Evolutionary conservation across 345 rosid genomes (phyloP).

Genomic region (Mallotus nudiflorus): DNA sequence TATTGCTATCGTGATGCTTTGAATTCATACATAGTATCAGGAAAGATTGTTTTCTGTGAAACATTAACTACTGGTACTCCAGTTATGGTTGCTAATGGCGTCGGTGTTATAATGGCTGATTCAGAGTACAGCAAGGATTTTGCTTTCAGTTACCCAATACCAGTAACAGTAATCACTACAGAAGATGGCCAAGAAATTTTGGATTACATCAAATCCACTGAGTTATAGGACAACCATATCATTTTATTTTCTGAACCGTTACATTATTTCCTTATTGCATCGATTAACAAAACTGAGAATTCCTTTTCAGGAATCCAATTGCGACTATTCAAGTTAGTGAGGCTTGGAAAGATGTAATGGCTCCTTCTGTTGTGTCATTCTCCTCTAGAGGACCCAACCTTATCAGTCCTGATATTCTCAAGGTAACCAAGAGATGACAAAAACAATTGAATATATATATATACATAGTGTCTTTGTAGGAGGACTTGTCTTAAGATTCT

Average conservation of each 20-base stretch:
- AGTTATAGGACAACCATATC: slow-evolving; percentile 5
- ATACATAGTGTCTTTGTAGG: neutral
- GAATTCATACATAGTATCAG: slow-evolving; percentile 25
- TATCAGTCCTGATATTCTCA: slow-evolving; percentile 28
- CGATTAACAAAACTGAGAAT: neutral
- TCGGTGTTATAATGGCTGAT: slow-evolving; percentile 31
- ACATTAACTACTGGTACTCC: slow-evolving; percentile 16
- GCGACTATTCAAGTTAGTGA: slow-evolving; percentile 24
- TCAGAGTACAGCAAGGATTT: slow-evolving; percentile 14
- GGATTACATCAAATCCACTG: slow-evolving; percentile 23
- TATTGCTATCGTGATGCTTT: slow-evolving; percentile 18
- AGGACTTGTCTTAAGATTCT: neutral
- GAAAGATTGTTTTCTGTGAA: slow-evolving; percentile 35
- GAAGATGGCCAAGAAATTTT: slow-evolving; percentile 23
- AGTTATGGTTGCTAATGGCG: slow-evolving; percentile 20
- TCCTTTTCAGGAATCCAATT: slow-evolving; percentile 20
- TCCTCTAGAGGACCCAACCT: slow-evolving; percentile 29
- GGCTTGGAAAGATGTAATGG: slow-evolving; percentile 19
- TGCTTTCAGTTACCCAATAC: slow-evolving; percentile 36
- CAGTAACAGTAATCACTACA: slow-evolving; percentile 25
- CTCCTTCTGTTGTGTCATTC: slow-evolving; percentile 28
- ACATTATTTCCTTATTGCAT: too few species aligned
- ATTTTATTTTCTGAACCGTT: too few species aligned
- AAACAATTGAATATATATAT: neutral
- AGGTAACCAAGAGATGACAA: slow-evolving; percentile 6